A percentile compares a stretch with the other conserved stretches of the same genome.
phyloP scores from a whole-genome alignment of 2,329 filamentous ascomycete species.

The Exserohilum rostratum region DNA sequence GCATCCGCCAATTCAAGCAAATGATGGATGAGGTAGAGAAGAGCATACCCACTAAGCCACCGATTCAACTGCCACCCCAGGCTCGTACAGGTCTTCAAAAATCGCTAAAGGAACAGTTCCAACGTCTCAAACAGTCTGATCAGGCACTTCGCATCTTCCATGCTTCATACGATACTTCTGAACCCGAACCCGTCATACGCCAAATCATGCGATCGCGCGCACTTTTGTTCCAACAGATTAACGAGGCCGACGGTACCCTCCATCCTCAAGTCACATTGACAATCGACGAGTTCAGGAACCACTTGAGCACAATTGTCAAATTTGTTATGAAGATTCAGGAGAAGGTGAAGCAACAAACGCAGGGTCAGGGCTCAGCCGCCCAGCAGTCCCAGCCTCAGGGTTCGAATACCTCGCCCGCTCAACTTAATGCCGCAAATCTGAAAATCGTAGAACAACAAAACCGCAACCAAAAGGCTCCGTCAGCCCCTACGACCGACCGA shows the following conservation, averaged over 20 bases:
- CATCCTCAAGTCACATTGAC: slow-evolving; percentile 36
- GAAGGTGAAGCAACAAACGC: slow-evolving; percentile 29
- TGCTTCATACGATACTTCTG: slow-evolving; percentile 30
- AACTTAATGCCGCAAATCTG: slow-evolving; percentile 48
- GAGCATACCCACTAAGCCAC: slow-evolving; percentile 28
- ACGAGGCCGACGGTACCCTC: slow-evolving; percentile 35
- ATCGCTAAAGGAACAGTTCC: slow-evolving; percentile 34
- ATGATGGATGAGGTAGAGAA: slow-evolving; percentile 40
- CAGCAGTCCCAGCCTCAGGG: slow-evolving; percentile 26
- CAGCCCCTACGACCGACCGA: slow-evolving; percentile 57
- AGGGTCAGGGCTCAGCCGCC: slow-evolving; percentile 21
- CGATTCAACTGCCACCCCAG: slow-evolving; percentile 29
- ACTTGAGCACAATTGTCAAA: slow-evolving; percentile 31
- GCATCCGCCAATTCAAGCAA: slow-evolving; percentile 31
- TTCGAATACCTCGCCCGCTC: slow-evolving; percentile 28
- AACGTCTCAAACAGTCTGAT: slow-evolving; percentile 37
- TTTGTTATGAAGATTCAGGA: slow-evolving; percentile 39
- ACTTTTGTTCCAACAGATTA: slow-evolving; percentile 38
- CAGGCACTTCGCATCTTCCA: slow-evolving; percentile 41
- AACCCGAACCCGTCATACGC: slow-evolving; percentile 35
- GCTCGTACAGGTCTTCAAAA: slow-evolving; percentile 35
- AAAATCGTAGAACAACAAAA: slow-evolving; percentile 53
- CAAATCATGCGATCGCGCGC: slow-evolving; percentile 34
- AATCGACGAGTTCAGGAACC: slow-evolving; percentile 35
- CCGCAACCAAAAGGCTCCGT: slow-evolving; percentile 57